Evolutionary conservation across 208 protist genomes (phyloP), one percentile per base, ranked within the genome.

Genomic region (Acanthamoeba lenticulata): DNA sequence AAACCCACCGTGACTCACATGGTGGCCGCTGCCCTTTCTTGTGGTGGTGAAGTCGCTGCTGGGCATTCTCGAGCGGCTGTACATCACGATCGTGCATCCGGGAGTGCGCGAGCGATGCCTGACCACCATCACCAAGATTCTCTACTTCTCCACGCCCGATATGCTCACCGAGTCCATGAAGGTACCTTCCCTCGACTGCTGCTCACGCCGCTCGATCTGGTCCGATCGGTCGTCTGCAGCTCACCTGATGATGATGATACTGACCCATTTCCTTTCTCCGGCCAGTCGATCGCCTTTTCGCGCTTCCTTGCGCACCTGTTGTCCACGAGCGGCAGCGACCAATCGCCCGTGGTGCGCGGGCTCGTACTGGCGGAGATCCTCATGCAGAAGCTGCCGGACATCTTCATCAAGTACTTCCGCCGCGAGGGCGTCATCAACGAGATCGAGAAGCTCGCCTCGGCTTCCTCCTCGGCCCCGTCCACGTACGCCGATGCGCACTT

Each of bases 391-490:
- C 67, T 97, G 45, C 97, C 97, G 24, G 42, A 94, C 40, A 93
- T 96, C 36, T 97, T 97, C 79, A 49, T 79, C 32, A 29, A 79
- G 15, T 90, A 95, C 47, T 97, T 97, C 42, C 83, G 93, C 44
- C 52, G 96, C 38, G 96, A 97, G 60, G 96, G 96, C 67, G 96
- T 97, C 40, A 49, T 95, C n/a, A 40, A 94, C 40, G 95, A 96
- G 42, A 34, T 95, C 1, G 92, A 83, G 38, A 94, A n/a, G 36
- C 49, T 88, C 15, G 79, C 79, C 15, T 65, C 42, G 6, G 36
- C 42, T 1, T 27, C 67, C 55, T 0, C 29, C 55, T 32, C 24
- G 21, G 52, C 15, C 52, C 67, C 29, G 11, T 32, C 67, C 0
- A 36, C 32, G 36, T 77, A 42, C 67, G 36, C 29, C 27, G 4